Base-by-base conservation (phyloP, 2,329 filamentous ascomycete species). In the Aspergillus intermedius region DNA sequence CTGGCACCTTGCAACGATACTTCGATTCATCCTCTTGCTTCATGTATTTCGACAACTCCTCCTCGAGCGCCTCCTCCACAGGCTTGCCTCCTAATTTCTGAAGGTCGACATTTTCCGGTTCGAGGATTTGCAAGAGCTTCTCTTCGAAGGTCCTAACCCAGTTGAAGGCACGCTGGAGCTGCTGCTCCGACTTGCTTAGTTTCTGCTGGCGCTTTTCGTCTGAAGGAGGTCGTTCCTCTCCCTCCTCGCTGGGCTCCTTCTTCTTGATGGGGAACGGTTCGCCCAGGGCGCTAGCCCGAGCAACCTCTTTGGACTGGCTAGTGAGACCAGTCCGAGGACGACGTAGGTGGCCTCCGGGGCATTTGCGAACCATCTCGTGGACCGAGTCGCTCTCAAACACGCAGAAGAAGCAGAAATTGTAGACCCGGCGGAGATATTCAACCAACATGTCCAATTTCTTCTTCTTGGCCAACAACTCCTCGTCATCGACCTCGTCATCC, bases 131-230 rank as follows among this genome's bases (percentile, higher is more conserved):
- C 65, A 88, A 76, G 45, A 98, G 79, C 73, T 98, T 98, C 64
- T 98, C 93, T 65, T 98, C 93, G 61, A 95, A 98, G 0, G 93
- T 97, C 74, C 87, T 94, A 51, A 98, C 94, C 93, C 94, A 98
- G 64, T 97, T 98, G 74, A 90, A 97, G 0, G 93, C 93, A 49
- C 91, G 86, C 62, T 94, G 87, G 12, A 97, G 81, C 65, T 97
- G 93, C 66, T 94, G 89, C 61, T 95, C 90, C 4, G 84, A 83
- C 73, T 95, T 95, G 21, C 78, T 79, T 13, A 83, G 77, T 50
- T 81, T 83, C 48, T 82, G 79, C 53, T 85, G 83, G 60, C 88
- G 90, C 62, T 87, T 87, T 52, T 93, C 87, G 5, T 79, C 80
- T 5, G 80, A 77, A 5, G 85, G 82, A 1, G 83, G 78, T 35